These are phyloP conservation scores for Cladosporium sp. DNA, from an alignment of 2,329 filamentous ascomycete species.

Conservation along the genomic window DNA sequence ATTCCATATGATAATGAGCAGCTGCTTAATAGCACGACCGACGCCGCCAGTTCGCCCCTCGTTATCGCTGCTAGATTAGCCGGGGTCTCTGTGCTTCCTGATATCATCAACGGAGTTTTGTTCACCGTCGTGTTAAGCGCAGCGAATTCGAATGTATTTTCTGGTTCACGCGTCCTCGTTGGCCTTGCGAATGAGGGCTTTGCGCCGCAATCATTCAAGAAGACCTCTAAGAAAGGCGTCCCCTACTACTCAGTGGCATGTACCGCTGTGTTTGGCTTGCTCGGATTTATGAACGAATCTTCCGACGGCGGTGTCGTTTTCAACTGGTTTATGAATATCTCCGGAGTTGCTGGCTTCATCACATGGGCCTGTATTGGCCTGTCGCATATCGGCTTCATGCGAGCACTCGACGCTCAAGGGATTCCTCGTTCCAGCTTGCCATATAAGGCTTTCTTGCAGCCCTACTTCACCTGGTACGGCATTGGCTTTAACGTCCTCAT, in stretches of 20 bases:
- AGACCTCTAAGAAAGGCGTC: slow-evolving; percentile 60
- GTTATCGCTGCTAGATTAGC: slow-evolving; percentile 62
- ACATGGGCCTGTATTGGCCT: slow-evolving; percentile 66
- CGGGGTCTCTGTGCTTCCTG: slow-evolving; percentile 56
- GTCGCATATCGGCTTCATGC: slow-evolving; percentile 69
- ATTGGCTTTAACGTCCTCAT: slow-evolving; percentile 63
- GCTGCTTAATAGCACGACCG: slow-evolving; percentile 36
- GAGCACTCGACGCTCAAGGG: slow-evolving; percentile 65
- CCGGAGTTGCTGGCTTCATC: slow-evolving; percentile 71
- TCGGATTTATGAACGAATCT: slow-evolving; percentile 71
- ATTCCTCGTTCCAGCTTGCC: slow-evolving; percentile 63
- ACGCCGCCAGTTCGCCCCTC: slow-evolving; percentile 57
- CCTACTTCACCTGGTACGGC: slow-evolving; percentile 66
- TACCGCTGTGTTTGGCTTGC: slow-evolving; percentile 63
- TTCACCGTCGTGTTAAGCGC: slow-evolving; percentile 66
- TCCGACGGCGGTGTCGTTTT: slow-evolving; percentile 60
- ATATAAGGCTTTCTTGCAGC: slow-evolving; percentile 65
- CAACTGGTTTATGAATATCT: slow-evolving; percentile 63
- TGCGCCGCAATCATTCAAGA: slow-evolving; percentile 51
- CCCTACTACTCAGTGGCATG: slow-evolving; percentile 68
- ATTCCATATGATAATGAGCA: slow-evolving; percentile 31
- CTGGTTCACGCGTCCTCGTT: slow-evolving; percentile 64
- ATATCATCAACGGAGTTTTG: slow-evolving; percentile 67
- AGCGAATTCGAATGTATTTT: slow-evolving; percentile 66
- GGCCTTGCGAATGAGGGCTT: slow-evolving; percentile 61